Evolutionary conservation across 2,329 filamentous ascomycete genomes (phyloP), one percentile per base, ranked within the genome.

Genomic region (Colletotrichum eleusines): DNA sequence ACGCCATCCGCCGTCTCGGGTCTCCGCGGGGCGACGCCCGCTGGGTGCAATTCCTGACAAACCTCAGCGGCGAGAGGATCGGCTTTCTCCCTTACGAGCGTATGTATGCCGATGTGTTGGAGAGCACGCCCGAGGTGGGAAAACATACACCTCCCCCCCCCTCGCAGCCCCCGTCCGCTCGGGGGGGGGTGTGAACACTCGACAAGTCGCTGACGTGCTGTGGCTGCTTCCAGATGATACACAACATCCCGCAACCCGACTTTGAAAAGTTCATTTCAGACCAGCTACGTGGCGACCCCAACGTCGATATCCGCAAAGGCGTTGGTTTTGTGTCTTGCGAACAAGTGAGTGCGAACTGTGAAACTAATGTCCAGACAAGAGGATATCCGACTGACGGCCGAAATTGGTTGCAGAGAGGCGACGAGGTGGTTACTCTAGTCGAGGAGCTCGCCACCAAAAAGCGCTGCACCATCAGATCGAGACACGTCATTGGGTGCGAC

Each of bases 191-290:
- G n/a, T n/a, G 3, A 18, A 5, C 20, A n/a, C 7, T 35, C 2
- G 3, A n/a, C 5, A 23, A 53, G 26, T 7, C 5, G 26, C 33
- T 62, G 18, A 62, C 46, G 7, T 5, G 23, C 7, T 12, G 20
- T 38, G 20, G 2, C 16, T 26, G 5, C 7, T 28, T 6, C 23
- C 23, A 71, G 68, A 83, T 83, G 81, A 81, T 84, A 31, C 81
- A 83, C 54, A 84, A 83, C 66, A 80, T 84, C 7, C 79, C 82
- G 0, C 81, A 84, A 50, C 81, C 81, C 9, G 76, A 73, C 1
- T 82, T 83, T 67, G 82, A 84, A 55, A 68, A 48, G 9, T 63
- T 67, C 11, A 67, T 83, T 2, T 75, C 77, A 3, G 63, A 74
- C 5, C 61, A 73, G 18, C 54, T 83, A 7, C 51, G 60, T 12